Evolutionary conservation across 441 rosid species (phyloP).

Genomic region (Pelargonium cotyledonis): DNA sequence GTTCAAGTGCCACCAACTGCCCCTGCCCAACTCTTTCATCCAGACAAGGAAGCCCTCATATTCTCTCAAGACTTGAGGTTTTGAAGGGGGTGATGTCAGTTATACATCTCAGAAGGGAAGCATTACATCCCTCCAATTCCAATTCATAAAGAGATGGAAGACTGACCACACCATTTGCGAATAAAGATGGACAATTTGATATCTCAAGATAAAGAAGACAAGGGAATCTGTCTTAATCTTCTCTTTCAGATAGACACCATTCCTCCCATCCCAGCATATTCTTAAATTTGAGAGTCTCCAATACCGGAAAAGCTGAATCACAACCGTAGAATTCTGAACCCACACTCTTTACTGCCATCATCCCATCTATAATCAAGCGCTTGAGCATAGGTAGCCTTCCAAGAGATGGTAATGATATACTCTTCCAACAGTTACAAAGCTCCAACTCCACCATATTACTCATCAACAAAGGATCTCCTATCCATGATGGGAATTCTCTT

Average conservation of each 20-base stretch:
- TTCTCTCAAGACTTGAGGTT: background rate
- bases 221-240: constrained; percentile 17
- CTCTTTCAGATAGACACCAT: constrained; percentile 6
- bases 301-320: constrained; percentile 1
- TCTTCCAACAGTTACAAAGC: background rate
- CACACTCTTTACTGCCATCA: constrained; percentile 4
- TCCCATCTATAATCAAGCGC: constrained; percentile 9
- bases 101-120: background rate
- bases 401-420: constrained; percentile 21
- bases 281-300: constrained; percentile 16
- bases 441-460: background rate
- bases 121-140: background rate
- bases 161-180: too few relatives aligned
- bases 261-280: constrained; percentile 20
- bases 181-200: background rate
- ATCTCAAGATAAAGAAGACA: constrained; percentile 13
- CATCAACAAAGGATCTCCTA: constrained; percentile 17
- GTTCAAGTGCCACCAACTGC: background rate
- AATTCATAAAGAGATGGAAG: background rate
- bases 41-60: background rate
- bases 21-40: background rate
- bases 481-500: constrained; percentile 20
- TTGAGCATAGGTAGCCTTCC: constrained; percentile 24
- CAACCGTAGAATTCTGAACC: constrained; percentile 17
- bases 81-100: background rate